Percentiles rank a stretch among this genome's conserved stretches.
These are phyloP conservation scores for Lentinula lateritia DNA, from an alignment of 768 basidiomycete species.

Conservation along the genomic window DNA sequence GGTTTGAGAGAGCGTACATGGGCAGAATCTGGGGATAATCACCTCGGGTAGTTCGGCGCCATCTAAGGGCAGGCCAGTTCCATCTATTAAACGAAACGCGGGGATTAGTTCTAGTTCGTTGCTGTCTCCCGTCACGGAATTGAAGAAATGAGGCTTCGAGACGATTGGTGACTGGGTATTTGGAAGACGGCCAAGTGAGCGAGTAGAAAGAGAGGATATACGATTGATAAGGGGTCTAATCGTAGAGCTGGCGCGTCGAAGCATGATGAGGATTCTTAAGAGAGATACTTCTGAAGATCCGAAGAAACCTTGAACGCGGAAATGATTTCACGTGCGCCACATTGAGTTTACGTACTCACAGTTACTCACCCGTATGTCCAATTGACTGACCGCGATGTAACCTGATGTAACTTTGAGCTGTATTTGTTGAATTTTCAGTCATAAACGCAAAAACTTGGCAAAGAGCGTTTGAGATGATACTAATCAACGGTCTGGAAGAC, in stretches of 20 bases:
- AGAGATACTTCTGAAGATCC: not conserved
- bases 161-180: slow-evolving; percentile 57
- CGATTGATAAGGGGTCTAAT: not conserved
- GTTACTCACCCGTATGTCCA: no score
- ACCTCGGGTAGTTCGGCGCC: slow-evolving; percentile 78
- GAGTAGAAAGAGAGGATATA: slow-evolving; percentile 7
- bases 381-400: no score
- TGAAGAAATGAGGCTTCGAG: slow-evolving; percentile 71
- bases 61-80: slow-evolving; percentile 65
- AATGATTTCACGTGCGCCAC: not conserved
- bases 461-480: no score
- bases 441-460: not conserved
- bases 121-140: slow-evolving; percentile 54
- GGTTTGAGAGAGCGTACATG: not conserved
- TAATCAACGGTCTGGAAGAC: no score
- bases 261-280: not conserved
- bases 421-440: not conserved
- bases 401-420: not conserved
- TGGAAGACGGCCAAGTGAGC: slow-evolving; percentile 25
- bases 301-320: not conserved
- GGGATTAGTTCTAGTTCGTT: slow-evolving; percentile 64
- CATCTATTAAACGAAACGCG: slow-evolving; percentile 82
- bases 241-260: not conserved
- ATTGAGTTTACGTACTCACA: no score
- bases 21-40: slow-evolving; percentile 10